These are phyloP conservation scores for Epichloe glyceriae DNA, from an alignment of 2,329 filamentous ascomycete species.

Conservation along the genomic window DNA sequence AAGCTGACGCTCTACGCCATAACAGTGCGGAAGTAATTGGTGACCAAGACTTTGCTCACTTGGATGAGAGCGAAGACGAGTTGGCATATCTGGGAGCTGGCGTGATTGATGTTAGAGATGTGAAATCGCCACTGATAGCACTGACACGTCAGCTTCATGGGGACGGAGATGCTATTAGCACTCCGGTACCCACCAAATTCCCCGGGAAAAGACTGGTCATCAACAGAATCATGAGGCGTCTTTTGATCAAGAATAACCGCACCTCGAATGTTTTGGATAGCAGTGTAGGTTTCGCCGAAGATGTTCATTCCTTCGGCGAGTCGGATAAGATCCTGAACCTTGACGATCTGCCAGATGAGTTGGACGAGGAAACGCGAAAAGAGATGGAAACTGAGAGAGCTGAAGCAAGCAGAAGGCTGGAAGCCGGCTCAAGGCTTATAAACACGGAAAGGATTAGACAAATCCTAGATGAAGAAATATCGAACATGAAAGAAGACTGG, in stretches of 20 bases:
- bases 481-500: constrained; percentile 42
- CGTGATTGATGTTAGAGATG: constrained; percentile 12
- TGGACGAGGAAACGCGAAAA: constrained; percentile 43
- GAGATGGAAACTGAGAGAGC: constrained; percentile 40
- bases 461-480: constrained; percentile 41
- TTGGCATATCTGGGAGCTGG: constrained; percentile 25
- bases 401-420: constrained; percentile 5
- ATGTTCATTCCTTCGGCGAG: constrained; percentile 9
- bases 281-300: not conserved
- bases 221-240: constrained; percentile 25
- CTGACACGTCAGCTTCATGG: constrained; percentile 14
- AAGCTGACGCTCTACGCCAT: constrained; percentile 2
- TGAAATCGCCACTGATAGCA: constrained; percentile 12
- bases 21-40: not conserved
- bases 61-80: constrained; percentile 10
- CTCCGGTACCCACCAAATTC: constrained; percentile 14
- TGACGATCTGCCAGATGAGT: constrained; percentile 16
- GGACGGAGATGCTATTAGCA: constrained; percentile 15
- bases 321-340: constrained; percentile 31
- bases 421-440: constrained; percentile 18
- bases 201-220: constrained; percentile 33
- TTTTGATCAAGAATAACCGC: constrained; percentile 21
- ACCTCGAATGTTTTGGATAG: not conserved
- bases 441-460: constrained; percentile 31
- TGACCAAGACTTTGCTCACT: constrained; percentile 1